Evolutionary conservation across 2,329 filamentous ascomycete genomes (phyloP), one percentile per base, ranked within the genome.

Genomic region (Cladosporium colombiae): DNA sequence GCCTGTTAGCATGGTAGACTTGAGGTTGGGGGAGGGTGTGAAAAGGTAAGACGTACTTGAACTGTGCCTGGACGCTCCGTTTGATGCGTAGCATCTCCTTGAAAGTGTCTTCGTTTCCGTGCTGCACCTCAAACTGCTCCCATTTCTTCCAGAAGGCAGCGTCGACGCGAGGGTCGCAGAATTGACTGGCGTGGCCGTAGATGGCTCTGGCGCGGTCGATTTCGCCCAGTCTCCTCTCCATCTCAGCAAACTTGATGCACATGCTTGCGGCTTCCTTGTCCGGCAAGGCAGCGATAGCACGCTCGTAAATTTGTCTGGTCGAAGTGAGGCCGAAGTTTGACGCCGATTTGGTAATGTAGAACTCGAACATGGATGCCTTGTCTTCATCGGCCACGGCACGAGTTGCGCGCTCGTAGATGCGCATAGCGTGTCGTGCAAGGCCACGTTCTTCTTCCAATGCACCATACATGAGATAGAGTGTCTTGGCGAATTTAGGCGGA

Each of bases 61-160:
- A 99, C 81, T 97, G 92, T 62, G 95, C 94, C 79, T 97, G 93
- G 14, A 99, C 95, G 78, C 92, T 97, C 76, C 95, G 85, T 84
- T 98, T 99, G 83, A 99, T 93, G 33, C 95, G 89, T 68, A 98
- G 84, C 95, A 99, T 99, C 78, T 99, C 95, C 82, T 97, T 97
- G 85, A 96, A 99, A 0, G 96, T 99, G 78, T 99, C 95, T 78
- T 99, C 96, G 80, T 99, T 99, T 70, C 95, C 95, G 75, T 99
- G 95, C 77, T 96, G 91, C 25, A 98, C 93, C 79, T 99, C 96
- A 78, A 99, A 99, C 64, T 89, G 85, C 79, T 99, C 95, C 95
- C 95, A 99, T 77, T 94, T 96, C 72, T 89, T 85, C 96, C 96
- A 99, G 81, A 98, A 99, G 18, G 86, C 88, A 8, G 91, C 89